Conservation (phyloP, 352 stramenopile species). For the Pythium oligandrum region DNA sequence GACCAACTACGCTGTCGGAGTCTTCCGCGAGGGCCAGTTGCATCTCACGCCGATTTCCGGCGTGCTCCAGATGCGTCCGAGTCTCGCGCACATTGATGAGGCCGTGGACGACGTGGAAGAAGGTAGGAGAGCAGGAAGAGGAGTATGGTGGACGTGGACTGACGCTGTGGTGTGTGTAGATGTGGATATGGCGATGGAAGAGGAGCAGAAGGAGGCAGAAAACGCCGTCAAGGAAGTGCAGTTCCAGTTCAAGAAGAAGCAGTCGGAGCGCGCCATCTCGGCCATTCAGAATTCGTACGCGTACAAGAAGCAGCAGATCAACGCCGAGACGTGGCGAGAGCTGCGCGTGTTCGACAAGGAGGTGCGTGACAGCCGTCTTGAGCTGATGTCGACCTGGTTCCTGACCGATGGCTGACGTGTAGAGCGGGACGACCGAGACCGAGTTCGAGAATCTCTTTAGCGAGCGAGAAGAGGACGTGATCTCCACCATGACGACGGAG, state of each 20-base stretch:
- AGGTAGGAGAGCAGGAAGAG: constrained; percentile 4
- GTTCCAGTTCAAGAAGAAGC: constrained; percentile 87
- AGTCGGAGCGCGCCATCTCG: constrained; percentile 68
- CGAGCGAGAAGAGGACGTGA: constrained; percentile 71
- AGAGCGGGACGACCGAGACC: constrained; percentile 34
- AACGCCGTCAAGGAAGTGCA: constrained; percentile 76
- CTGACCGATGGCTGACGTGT: background rate
- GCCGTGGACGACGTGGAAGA: constrained; percentile 61
- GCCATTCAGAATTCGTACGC: constrained; percentile 83
- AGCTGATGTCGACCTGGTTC: background rate
- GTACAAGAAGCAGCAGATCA: constrained; percentile 81
- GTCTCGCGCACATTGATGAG: constrained; percentile 72
- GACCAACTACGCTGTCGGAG: constrained; percentile 74
- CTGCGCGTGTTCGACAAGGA: constrained; percentile 66
- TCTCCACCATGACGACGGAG: constrained; percentile 54
- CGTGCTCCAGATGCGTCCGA: constrained; percentile 82
- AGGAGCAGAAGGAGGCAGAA: constrained; percentile 39
- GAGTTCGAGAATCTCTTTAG: constrained; percentile 85
- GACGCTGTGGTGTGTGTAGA: constrained; percentile 16
- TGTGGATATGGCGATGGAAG: constrained; percentile 44
- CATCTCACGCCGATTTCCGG: constrained; percentile 66
- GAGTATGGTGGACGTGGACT: background rate
- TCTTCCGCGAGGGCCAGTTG: constrained; percentile 76
- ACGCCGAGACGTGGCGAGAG: constrained; percentile 72
- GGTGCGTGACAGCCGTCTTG: constrained; percentile 26